Evolutionary conservation across 2,329 filamentous ascomycete species (phyloP).

Genomic region (Diaporthe batatas): DNA sequence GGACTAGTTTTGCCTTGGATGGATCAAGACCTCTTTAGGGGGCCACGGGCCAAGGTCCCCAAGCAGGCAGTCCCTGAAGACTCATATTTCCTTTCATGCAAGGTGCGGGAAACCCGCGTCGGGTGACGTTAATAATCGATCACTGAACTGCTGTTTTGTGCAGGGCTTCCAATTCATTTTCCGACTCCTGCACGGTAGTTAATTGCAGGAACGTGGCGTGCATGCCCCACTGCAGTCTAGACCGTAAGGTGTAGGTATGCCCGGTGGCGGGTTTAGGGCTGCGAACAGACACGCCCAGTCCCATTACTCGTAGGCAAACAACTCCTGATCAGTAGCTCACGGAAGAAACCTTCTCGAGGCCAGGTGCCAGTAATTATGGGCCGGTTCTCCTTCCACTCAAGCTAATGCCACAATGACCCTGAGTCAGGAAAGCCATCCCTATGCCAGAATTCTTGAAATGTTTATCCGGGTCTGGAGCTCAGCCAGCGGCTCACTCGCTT

Average conservation of each 20-base stretch:
- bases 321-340: background rate
- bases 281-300: background rate
- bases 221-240: background rate
- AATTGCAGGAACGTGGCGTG: slow-evolving; percentile 6
- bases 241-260: background rate
- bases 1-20: slow-evolving; percentile 12
- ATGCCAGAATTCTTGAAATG: background rate
- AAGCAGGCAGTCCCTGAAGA: background rate
- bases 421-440: background rate
- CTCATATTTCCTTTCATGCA: slow-evolving; percentile 1
- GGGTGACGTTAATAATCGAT: background rate
- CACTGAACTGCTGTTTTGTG: background rate
- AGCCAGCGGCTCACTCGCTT: background rate
- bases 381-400: background rate
- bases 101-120: background rate
- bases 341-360: background rate
- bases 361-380: background rate
- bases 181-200: too few relatives aligned
- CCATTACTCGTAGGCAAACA: background rate
- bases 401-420: background rate
- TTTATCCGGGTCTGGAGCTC: background rate
- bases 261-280: background rate
- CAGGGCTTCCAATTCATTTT: background rate
- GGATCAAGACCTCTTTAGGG: background rate
- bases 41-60: background rate